Conservation (phyloP, 768 basidiomycete genomes). For the Russula dissimulans region DNA sequence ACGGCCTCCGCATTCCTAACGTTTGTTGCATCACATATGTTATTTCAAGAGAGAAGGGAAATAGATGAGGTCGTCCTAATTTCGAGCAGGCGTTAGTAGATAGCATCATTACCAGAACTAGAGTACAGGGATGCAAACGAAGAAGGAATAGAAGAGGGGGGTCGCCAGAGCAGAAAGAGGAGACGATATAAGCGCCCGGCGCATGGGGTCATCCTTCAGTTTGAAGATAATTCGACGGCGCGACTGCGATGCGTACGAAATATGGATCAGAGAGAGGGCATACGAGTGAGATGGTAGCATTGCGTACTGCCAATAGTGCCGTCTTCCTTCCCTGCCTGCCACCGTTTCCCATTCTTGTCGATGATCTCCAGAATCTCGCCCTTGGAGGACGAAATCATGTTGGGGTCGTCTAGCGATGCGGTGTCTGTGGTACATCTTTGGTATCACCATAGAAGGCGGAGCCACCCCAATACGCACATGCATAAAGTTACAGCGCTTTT, state of each 20-base stretch:
- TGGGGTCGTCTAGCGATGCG: constrained; percentile 92
- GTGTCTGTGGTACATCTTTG: constrained; percentile 46
- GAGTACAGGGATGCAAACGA: neutral
- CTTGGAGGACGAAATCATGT: constrained; percentile 89
- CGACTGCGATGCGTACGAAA: constrained; percentile 38
- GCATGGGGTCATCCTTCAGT: constrained; percentile 19
- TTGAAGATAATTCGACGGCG: constrained; percentile 80
- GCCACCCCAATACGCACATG: constrained; percentile 41
- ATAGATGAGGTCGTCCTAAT: constrained; percentile 2
- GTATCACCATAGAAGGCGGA: neutral
- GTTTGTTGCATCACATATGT: neutral
- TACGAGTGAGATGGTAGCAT: constrained; percentile 13
- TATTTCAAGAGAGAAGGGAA: neutral
- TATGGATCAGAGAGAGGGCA: neutral
- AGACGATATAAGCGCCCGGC: constrained; percentile 7
- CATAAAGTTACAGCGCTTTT: constrained; percentile 83
- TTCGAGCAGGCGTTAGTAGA: constrained; percentile 6
- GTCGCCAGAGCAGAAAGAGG: neutral
- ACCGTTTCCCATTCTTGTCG: constrained; percentile 92
- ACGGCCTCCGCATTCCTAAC: neutral
- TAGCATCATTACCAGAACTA: neutral
- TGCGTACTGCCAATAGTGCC: constrained; percentile 69
- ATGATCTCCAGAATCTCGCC: constrained; percentile 88
- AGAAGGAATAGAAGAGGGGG: neutral
- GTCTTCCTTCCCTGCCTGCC: constrained; percentile 78